phyloP scores from a whole-genome alignment of 345 rosid genomes.

The Brassica incana region DNA sequence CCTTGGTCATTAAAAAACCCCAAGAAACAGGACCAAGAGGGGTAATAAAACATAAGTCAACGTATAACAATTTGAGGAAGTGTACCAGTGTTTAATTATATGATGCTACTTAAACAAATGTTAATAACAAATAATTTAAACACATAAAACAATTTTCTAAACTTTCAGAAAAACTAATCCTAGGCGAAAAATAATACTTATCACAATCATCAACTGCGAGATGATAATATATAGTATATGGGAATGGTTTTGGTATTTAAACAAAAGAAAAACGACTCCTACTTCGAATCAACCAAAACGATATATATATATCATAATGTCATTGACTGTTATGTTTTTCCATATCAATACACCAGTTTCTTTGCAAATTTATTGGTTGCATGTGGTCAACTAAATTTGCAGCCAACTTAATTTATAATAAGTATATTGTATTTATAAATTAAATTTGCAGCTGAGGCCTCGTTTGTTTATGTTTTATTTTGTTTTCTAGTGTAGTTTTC shows the following conservation, averaged over 20 bases:
- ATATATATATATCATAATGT: too few species aligned
- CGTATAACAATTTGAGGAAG: not conserved
- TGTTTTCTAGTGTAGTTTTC: conserved; percentile 6
- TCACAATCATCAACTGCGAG: too few species aligned
- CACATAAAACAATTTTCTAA: too few species aligned
- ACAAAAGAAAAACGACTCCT: too few species aligned
- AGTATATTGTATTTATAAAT: not conserved
- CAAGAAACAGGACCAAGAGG: not conserved
- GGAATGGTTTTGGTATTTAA: too few species aligned
- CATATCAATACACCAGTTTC: not conserved
- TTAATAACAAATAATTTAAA: too few species aligned
- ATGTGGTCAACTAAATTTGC: not conserved
- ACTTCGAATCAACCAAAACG: too few species aligned
- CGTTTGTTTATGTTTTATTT: conserved; percentile 11
- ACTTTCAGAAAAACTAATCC: not conserved
- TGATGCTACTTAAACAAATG: not conserved
- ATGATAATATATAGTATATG: too few species aligned
- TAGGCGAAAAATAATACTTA: too few species aligned
- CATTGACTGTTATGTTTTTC: not conserved
- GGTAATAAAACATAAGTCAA: not conserved
- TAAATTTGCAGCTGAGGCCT: not conserved
- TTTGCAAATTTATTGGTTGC: not conserved
- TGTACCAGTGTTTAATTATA: not conserved
- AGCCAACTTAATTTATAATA: not conserved
- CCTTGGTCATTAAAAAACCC: not conserved